These are phyloP conservation scores for Trifolium dubium DNA, from an alignment of 306 rosid species.

Conservation along the genomic window DNA sequence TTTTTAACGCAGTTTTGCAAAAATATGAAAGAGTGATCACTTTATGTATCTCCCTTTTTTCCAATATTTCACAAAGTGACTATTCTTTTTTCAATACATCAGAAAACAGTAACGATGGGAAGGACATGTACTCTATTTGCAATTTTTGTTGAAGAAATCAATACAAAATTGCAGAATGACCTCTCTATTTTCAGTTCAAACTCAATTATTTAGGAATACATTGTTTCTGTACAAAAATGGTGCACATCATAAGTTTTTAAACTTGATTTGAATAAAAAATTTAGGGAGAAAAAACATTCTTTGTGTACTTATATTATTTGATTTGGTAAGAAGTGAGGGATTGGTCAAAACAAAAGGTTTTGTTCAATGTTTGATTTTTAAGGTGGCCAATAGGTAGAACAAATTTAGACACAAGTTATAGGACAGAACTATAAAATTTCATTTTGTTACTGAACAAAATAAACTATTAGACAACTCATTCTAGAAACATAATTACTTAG, in stretches of 20 bases:
- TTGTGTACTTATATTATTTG: background rate
- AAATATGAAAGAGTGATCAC: slow-evolving; percentile 8
- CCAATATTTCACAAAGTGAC: slow-evolving; percentile 7
- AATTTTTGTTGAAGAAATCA: background rate
- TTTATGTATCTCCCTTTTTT: slow-evolving; percentile 19
- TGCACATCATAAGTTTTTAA: background rate
- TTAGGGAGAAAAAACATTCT: background rate
- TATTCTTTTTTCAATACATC: slow-evolving; percentile 4
- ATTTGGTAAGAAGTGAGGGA: background rate
- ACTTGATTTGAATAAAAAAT: slow-evolving; percentile 10
- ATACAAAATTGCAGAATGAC: background rate
- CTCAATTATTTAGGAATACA: background rate
- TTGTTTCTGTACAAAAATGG: slow-evolving; percentile 20
- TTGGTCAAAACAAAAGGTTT: background rate
- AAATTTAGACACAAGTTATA: background rate
- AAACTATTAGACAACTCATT: background rate
- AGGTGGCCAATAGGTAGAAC: background rate
- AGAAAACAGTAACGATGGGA: background rate
- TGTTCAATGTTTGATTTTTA: background rate
- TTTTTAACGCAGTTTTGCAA: slow-evolving; percentile 23
- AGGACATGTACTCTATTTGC: background rate
- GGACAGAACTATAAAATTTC: too few relatives aligned
- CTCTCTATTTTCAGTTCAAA: slow-evolving; percentile 24
- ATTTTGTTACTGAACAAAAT: background rate
- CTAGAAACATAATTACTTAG: background rate